Base-by-base conservation (phyloP, 306 rosid species). In the Vigna radiata region DNA sequence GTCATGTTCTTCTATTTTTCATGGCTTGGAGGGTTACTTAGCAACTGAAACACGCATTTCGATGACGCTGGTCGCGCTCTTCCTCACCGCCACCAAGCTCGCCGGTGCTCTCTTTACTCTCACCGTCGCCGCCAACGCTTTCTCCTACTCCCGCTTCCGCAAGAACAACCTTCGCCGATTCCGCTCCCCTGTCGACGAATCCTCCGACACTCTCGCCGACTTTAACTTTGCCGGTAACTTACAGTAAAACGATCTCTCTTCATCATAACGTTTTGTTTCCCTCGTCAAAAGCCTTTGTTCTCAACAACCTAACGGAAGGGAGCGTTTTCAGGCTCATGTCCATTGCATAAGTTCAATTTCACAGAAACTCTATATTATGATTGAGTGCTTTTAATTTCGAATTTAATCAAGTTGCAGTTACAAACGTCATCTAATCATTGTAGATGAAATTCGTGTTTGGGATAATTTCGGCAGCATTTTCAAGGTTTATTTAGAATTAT, bases 51-150 rank as follows among this genome's bases (percentile, higher is more conserved):
- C 68, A 10, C 41, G 46, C 56, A 11, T 13, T 55, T 9, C 64
- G 10, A 75, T 94, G 98, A 72, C 96, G 70, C 53, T 87, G 0
- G 85, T 79, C 5, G 79, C 90, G 9, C 80, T 94, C 61, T 94
- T 94, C 79, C 56, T 84, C 33, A 37, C 91, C 5, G 97, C 90
- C 6, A 90, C 98, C 16, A 92, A 94, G 89, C 84, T 94, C 75
- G 95, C 92, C 85, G 93, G 95, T 68, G 73, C 87, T 17, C 23
- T 92, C 19, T 84, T 77, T 5, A 87, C 91, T 1, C 76, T 89
- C 80, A 78, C 91, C 76, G 84, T 92, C 73, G 96, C 97, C 59
- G 89, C 90, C 73, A 95, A 95, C 84, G 97, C 85, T 17, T 85
- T 86, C 88, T 88, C 97, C 3, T 95, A 82, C 85, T 58, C 85